A percentile compares a stretch with the other conserved stretches of the same genome.
Evolutionary conservation across 805 yeast genomes (phyloP).

Genomic region (Starmerella bombi): DNA sequence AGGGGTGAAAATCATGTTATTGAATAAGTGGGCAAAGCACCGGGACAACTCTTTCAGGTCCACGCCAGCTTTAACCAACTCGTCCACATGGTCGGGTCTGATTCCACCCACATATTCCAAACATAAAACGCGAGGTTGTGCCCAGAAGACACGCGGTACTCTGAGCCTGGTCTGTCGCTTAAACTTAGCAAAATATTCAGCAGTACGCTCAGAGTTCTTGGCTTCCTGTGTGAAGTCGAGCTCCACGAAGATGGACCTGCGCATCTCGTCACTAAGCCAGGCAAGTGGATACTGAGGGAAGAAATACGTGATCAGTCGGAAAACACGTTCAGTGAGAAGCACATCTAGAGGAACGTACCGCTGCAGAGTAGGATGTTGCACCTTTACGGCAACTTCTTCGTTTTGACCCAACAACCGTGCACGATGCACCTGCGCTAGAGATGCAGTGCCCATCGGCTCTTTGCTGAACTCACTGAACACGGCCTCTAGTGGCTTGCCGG

Average conservation of each 20-base stretch:
- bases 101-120: conserved; percentile 83
- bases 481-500: conserved; percentile 47
- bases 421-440: conserved; percentile 87
- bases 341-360: conserved; percentile 89
- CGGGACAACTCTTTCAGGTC: conserved; percentile 66
- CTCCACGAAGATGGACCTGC: conserved; percentile 77
- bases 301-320: conserved; percentile 54
- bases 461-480: conserved; percentile 53
- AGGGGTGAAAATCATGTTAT: conserved; percentile 90
- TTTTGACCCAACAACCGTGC: conserved; percentile 49
- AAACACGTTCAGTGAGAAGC: conserved; percentile 60
- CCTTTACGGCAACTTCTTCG: conserved; percentile 77
- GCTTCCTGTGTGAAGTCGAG: conserved; percentile 83
- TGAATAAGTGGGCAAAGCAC: conserved; percentile 81
- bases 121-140: conserved; percentile 57
- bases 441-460: conserved; percentile 85
- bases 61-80: conserved; percentile 48
- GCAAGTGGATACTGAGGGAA: conserved; percentile 89
- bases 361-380: conserved; percentile 80
- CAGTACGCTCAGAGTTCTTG: conserved; percentile 58
- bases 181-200: conserved; percentile 46
- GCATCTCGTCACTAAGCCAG: conserved; percentile 93
- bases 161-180: conserved; percentile 57
- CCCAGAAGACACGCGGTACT: conserved; percentile 58
- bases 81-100: conserved; percentile 63